These are phyloP conservation scores for Simplicillium aogashimaense DNA, from an alignment of 2,329 filamentous ascomycete genomes.

Conservation along the genomic window DNA sequence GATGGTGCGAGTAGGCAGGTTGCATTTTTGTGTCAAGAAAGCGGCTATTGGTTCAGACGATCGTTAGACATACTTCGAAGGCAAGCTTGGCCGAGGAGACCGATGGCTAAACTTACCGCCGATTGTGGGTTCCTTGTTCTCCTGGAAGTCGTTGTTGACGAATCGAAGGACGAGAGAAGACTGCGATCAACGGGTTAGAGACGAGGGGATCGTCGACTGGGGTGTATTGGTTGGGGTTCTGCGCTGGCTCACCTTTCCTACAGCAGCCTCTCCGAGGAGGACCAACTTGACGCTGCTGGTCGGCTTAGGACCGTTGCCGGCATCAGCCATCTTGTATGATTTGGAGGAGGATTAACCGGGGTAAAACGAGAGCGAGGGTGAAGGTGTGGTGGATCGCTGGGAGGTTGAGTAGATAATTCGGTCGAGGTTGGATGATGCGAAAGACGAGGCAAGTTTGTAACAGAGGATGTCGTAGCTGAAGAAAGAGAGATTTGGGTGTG, in stretches of 20 bases:
- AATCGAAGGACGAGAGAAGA: constrained; percentile 96
- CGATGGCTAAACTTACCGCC: constrained; percentile 55
- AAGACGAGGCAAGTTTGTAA: not conserved
- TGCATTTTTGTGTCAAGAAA: constrained; percentile 98
- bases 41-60: constrained; percentile 50
- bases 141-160: constrained; percentile 99
- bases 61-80: not conserved
- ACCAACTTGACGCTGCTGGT: constrained; percentile 99
- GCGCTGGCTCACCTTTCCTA: constrained; percentile 71
- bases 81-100: not conserved
- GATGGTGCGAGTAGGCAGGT: constrained; percentile 83
- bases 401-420: not conserved
- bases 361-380: not conserved
- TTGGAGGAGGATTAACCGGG: not conserved
- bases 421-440: not conserved
- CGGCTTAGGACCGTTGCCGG: constrained; percentile 67
- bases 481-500: no score
- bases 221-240: not conserved
- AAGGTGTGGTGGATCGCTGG: constrained; percentile 2
- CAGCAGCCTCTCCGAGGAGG: constrained; percentile 90
- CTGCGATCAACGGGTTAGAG: constrained; percentile 34
- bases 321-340: constrained; percentile 26
- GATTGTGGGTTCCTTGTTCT: constrained; percentile 99
- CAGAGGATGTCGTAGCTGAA: not conserved
- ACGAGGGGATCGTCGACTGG: not conserved